Base-by-base conservation (phyloP, 805 yeast genomes). In the Yamadazyma endophytica region DNA sequence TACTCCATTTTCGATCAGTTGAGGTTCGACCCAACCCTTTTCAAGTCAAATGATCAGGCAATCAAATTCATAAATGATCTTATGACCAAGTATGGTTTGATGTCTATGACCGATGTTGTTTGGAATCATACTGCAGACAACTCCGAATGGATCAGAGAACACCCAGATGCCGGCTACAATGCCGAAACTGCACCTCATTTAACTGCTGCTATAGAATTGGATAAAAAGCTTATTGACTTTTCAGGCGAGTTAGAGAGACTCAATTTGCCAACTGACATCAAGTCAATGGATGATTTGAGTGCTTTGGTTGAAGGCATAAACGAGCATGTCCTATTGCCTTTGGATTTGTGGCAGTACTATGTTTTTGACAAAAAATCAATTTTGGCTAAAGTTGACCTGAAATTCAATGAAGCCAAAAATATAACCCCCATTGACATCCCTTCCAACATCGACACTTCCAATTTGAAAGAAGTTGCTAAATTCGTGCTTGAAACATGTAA, bases 81-180 rank as follows among this genome's bases (percentile, higher is more conserved):
- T 47, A 77, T 77, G 43, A 44, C 61, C 13, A 61, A 79, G 16
- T 68, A 81, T 44, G 74, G 74, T 4, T 69, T 90, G 37, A 64
- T 90, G 24, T 71, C 96, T 0, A 64, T 90, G 62, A 86, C 96
- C 1, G 98, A 90, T 56, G 81, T 92, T 18, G 97, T 90, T 2
- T 79, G 88, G 70, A 90, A 90, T 54, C 98, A 90, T 52, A 90
- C 97, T 0, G 96, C 97, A 2, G 72, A 85, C 52, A 86, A 90
- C 57, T 87, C 97, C 0, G 56, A 49, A 0, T 90, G 98, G 98
- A 58, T 92, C 20, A 60, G 73, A 25, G 82, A 79, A 2, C 88
- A 85, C 45, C 97, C 97, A 0, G 96, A 89, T 14, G 77, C 84
- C 2, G 97, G 97, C 7, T 90, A 90, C 58, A 84, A 86, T 36